Conservation (phyloP, 768 basidiomycete genomes). For the Russula griseocarnosa region DNA sequence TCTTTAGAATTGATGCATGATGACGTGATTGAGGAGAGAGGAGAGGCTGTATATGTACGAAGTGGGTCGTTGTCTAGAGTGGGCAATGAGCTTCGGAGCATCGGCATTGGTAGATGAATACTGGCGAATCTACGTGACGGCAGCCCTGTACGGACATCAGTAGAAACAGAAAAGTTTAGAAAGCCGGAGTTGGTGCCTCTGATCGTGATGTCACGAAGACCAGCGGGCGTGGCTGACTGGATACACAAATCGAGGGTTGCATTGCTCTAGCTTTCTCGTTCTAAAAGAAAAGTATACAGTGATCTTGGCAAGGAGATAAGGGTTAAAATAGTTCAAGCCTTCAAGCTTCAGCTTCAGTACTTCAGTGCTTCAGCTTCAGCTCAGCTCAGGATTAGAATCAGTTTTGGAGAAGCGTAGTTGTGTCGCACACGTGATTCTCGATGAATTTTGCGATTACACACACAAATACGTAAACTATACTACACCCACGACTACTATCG, state of each 20-base stretch:
- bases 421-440: neutral
- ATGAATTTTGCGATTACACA: neutral
- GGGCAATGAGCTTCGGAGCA: neutral
- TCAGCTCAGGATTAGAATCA: neutral
- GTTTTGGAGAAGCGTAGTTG: neutral
- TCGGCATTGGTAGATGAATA: neutral
- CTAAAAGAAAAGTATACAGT: neutral
- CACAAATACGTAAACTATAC: too few relatives aligned
- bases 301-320: neutral
- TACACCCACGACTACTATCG: too few relatives aligned
- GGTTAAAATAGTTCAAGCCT: neutral
- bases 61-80: neutral
- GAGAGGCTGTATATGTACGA: neutral
- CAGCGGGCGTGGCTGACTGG: neutral
- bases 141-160: neutral
- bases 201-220: neutral
- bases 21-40: neutral
- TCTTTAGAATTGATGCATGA: neutral
- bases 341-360: too few relatives aligned
- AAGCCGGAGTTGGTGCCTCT: neutral
- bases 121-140: neutral
- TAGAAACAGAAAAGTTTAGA: neutral
- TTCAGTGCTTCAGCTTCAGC: too few relatives aligned
- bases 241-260: neutral
- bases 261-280: neutral